A percentile compares a stretch with the other conserved stretches of the same genome.
Conservation (phyloP, 2,329 filamentous ascomycete species). For the Pseudogymnoascus sp. region DNA sequence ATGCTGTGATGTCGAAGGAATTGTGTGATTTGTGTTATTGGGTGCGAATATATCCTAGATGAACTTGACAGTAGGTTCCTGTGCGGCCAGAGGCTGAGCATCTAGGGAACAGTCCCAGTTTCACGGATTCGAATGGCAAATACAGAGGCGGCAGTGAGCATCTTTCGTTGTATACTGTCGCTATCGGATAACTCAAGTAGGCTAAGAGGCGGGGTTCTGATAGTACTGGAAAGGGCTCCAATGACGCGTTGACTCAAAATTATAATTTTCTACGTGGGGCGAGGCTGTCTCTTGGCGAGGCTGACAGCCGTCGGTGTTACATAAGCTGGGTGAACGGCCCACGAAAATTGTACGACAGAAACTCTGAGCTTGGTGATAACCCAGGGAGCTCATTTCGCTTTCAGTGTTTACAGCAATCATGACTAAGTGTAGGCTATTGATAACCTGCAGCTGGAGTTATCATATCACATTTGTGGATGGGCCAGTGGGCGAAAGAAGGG, state of each 20-base stretch:
- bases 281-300: constrained; percentile 6
- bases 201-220: not conserved
- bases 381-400: not conserved
- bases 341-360: not conserved
- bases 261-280: constrained; percentile 5
- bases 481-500: not conserved
- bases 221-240: not conserved
- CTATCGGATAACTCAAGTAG: not conserved
- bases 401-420: not conserved
- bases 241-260: constrained; percentile 8
- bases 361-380: not conserved
- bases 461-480: not conserved
- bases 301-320: not conserved
- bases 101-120: not conserved
- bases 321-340: not conserved
- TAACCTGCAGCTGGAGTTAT: not conserved
- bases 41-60: not conserved
- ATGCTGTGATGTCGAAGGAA: not conserved
- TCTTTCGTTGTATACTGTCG: not conserved
- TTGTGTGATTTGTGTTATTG: not conserved
- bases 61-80: not conserved
- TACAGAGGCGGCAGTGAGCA: not conserved
- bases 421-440: not conserved
- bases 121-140: not conserved
- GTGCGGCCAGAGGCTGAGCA: not conserved